These are phyloP conservation scores for Rhodotorula sphaerocarpa DNA, from an alignment of 768 basidiomycete genomes.

Conservation along the genomic window DNA sequence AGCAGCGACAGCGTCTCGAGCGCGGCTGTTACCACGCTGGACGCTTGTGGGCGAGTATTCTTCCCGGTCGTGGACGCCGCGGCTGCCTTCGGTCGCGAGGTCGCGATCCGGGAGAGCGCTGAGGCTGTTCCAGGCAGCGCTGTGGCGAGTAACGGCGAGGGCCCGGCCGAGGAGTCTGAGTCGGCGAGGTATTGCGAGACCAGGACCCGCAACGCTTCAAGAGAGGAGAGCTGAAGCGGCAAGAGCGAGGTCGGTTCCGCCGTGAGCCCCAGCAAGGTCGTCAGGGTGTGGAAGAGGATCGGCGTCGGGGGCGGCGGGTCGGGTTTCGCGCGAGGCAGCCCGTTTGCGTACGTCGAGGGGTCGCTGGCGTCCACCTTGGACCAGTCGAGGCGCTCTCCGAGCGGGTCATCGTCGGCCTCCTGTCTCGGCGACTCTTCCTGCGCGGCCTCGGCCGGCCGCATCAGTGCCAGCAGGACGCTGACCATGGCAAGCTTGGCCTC, in stretches of 20 bases:
- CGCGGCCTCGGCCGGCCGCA: slow-evolving; percentile 48
- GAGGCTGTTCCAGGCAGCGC: slow-evolving; percentile 49
- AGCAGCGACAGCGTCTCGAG: slow-evolving; percentile 54
- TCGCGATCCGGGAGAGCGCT: slow-evolving; percentile 26
- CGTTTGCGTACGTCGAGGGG: background rate
- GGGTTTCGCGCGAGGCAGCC: background rate
- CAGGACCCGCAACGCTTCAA: slow-evolving; percentile 10
- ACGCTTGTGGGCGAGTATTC: slow-evolving; percentile 10
- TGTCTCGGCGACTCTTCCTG: slow-evolving; percentile 20
- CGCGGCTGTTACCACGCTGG: slow-evolving; percentile 42
- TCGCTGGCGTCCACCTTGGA: background rate
- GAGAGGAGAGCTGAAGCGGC: slow-evolving; percentile 40
- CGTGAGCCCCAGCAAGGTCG: slow-evolving; percentile 58
- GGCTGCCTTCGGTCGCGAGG: slow-evolving; percentile 13
- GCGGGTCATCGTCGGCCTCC: slow-evolving; percentile 43
- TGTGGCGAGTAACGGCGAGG: slow-evolving; percentile 24
- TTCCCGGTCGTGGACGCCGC: background rate
- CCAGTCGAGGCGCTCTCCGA: slow-evolving; percentile 37
- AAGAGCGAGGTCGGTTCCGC: slow-evolving; percentile 56
- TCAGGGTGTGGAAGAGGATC: slow-evolving; percentile 72
- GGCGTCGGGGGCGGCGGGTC: slow-evolving; percentile 46
- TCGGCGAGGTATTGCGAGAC: slow-evolving; percentile 11
- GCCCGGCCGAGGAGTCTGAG: background rate
- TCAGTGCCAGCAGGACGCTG: slow-evolving; percentile 56
- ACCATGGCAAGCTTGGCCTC: slow-evolving; percentile 73